Evolutionary conservation across 305 asterid genomes (phyloP).

Genomic region (Rubia balearica): DNA sequence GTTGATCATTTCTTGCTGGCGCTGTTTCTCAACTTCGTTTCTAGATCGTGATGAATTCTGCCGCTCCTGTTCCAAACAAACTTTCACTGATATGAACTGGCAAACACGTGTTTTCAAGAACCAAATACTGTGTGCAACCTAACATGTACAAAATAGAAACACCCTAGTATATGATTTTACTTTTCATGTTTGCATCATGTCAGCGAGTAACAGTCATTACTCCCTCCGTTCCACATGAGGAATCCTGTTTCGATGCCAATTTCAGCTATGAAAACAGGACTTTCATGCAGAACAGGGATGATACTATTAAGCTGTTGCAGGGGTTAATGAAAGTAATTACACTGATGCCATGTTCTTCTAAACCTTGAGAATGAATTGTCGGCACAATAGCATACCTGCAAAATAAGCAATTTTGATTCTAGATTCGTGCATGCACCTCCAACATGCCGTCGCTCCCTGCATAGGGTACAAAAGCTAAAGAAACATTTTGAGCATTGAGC

Average conservation of each 20-base stretch:
- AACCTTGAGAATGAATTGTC: not conserved
- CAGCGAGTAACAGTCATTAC: not conserved
- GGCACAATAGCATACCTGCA: constrained; percentile 43
- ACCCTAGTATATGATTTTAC: not conserved
- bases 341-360: too few species aligned
- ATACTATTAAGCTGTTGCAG: not conserved
- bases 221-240: not conserved
- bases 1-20: constrained; percentile 69
- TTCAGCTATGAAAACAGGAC: not conserved
- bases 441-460: constrained; percentile 71
- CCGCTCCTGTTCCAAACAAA: constrained; percentile 47
- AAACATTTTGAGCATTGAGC: constrained; percentile 89
- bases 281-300: not conserved
- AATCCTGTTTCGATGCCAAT: not conserved
- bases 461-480: constrained; percentile 81
- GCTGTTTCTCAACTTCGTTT: constrained; percentile 41
- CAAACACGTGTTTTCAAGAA: too few species aligned
- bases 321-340: too few species aligned
- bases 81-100: constrained; percentile 4
- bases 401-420: constrained; percentile 54
- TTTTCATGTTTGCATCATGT: not conserved
- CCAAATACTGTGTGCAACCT: not conserved
- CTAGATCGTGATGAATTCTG: constrained; percentile 51
- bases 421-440: constrained; percentile 72
- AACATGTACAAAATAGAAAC: not conserved